Evolutionary conservation across 352 stramenopile genomes (phyloP), one percentile per base, ranked within the genome.

Genomic region (Plasmopara viticola): DNA sequence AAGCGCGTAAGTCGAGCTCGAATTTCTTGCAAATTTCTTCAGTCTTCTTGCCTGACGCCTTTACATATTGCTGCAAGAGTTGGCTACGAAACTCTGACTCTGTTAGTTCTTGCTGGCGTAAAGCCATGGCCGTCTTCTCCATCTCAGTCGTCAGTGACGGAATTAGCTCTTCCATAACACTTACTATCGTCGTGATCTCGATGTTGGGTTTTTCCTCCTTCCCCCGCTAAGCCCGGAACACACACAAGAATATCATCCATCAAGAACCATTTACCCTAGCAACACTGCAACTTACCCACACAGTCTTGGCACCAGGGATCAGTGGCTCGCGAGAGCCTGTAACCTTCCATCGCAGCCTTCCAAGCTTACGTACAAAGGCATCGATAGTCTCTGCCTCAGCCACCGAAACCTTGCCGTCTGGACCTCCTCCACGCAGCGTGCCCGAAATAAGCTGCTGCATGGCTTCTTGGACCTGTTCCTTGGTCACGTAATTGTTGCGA

Each of bases 401-500:
- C 0, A 78, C 45, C 5, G 73, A 82, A 47, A 92, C 74, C 48
- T 78, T 74, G 46, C 78, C 78, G 17, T 79, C 64, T 0, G 61
- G 15, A 12, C 66, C 70, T 41, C 73, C 63, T 15, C 77, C 77
- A 18, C 61, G 72, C 43, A 90, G 65, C 43, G 82, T 68, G 15
- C 79, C 75, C 2, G 64, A 58, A 48, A 78, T 65, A 15, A 92
- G 59, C 31, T 66, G 68, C 51, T 83, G 64, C 63, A 92, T 72
- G 25, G 82, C 82, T 29, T 87, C 77, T 33, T 76, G 66, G 31
- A 92, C 82, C 34, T 92, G 79, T 44, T 80, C 65, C 43, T 92
- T 90, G 41, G 72, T 79, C 50, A 90, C 77, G 62, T 88, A 84
- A 54, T 92, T 81, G 61, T 92, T 90, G 38, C 79, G 75, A 48